Conservation (phyloP, 768 basidiomycete species). For the Xerocomellus amylosporus region DNA sequence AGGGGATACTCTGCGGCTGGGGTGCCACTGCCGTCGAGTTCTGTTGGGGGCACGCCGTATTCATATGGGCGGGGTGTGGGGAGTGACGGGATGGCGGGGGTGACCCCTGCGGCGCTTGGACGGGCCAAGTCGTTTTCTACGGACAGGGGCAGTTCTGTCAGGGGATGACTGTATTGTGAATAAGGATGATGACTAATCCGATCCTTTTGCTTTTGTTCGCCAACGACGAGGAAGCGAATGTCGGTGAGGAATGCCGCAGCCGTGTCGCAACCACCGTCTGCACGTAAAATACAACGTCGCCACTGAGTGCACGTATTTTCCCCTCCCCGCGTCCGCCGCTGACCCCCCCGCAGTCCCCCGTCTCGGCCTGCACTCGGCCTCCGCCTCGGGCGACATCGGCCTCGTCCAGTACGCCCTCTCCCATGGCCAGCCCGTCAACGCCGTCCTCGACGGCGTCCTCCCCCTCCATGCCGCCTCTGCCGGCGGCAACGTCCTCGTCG, state of each 20-base stretch:
- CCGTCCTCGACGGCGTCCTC: constrained; percentile 93
- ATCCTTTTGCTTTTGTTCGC: background rate
- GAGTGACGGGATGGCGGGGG: constrained; percentile 14
- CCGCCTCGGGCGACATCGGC: constrained; percentile 84
- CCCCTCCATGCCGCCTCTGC: constrained; percentile 94
- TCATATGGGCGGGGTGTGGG: constrained; percentile 15
- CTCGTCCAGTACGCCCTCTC: constrained; percentile 90
- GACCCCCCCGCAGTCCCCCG: constrained; percentile 54
- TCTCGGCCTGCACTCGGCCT: constrained; percentile 74
- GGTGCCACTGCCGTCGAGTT: constrained; percentile 11
- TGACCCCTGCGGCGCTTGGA: constrained; percentile 25
- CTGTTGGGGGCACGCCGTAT: constrained; percentile 18
- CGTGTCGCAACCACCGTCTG: constrained; percentile 37
- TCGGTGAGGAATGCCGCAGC: constrained; percentile 30
- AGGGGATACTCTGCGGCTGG: constrained; percentile 16
- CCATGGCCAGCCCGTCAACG: constrained; percentile 95
- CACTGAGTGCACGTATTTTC: constrained; percentile 43
- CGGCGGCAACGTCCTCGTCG: constrained; percentile 85
- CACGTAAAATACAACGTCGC: constrained; percentile 53
- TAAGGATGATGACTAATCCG: constrained; percentile 16
- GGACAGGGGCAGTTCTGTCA: constrained; percentile 9
- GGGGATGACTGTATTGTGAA: constrained; percentile 4
- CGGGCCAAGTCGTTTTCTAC: constrained; percentile 15
- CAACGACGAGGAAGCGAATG: constrained; percentile 8
- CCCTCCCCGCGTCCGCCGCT: background rate